Evolutionary conservation across 805 yeast species (phyloP).

Genomic region (Candida arabinofermentans): DNA sequence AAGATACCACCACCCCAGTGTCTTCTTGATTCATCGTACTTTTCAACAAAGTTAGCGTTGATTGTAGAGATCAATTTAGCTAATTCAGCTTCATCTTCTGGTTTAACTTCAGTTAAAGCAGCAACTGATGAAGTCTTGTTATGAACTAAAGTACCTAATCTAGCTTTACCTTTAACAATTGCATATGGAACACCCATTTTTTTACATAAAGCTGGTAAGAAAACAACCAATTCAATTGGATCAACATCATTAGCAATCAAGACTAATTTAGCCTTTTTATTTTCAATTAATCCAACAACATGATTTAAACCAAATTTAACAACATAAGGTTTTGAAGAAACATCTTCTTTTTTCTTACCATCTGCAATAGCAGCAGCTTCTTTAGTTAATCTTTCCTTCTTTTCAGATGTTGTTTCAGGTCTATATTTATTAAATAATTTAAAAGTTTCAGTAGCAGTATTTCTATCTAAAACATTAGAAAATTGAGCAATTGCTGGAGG

Average conservation of each 20-base stretch:
- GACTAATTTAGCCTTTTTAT: constrained; percentile 97
- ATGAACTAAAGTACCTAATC: constrained; percentile 97
- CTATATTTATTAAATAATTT: constrained; percentile 98
- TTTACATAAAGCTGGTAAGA: constrained; percentile 98
- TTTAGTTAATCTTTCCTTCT: constrained; percentile 98
- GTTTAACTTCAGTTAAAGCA: constrained; percentile 90
- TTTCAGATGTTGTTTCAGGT: constrained; percentile 96
- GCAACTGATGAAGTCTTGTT: constrained; percentile 96
- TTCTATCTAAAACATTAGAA: constrained; percentile 94
- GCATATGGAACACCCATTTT: constrained; percentile 99
- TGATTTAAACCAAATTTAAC: constrained; percentile 99
- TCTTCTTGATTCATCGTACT: constrained; percentile 93
- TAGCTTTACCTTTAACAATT: constrained; percentile 96
- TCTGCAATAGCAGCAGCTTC: constrained; percentile 99
- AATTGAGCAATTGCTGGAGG: constrained; percentile 98
- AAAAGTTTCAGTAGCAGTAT: constrained; percentile 96
- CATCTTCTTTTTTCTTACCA: constrained; percentile 96
- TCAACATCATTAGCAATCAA: constrained; percentile 98
- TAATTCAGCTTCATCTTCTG: constrained; percentile 93
- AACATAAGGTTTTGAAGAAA: constrained; percentile 92
- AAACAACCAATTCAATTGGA: constrained; percentile 96
- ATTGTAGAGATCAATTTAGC: constrained; percentile 90
- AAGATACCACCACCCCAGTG: constrained; percentile 99
- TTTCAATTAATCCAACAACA: constrained; percentile 94
- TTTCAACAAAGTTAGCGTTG: constrained; percentile 88